Base-by-base conservation (phyloP, 306 rosid genomes). In the Dalbergia oliveri region DNA sequence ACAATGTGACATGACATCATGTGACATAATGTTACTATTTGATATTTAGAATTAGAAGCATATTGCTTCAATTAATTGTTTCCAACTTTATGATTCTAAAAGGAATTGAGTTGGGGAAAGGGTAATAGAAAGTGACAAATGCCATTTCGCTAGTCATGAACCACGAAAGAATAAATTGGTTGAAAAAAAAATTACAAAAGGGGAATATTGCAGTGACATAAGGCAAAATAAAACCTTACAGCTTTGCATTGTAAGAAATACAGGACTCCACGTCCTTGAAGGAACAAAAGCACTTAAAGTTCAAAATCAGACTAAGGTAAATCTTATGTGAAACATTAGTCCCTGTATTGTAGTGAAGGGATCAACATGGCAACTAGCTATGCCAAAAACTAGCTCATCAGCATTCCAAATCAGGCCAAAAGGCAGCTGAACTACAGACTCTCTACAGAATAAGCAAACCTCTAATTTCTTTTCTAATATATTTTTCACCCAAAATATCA, bases 331-430 rank as follows among this genome's bases (percentile, higher is more conserved):
- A 21, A 41, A 41, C 63, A 64, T 33, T 12, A 43, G 72, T 44
- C 34, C 18, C 33, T 2, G 23, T 31, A 58, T 57, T 71, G 66
- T 47, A 67, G 63, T 6, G 68, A 26, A 26, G 31, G 31, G 31
- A 26, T 26, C 3, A 26, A 26, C 31, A 26, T 26, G 31, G 31
- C 31, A 26, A 26, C 31, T 26, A 26, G 31, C 31, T 26, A 26
- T 26, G 31, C 31, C 31, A 26, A 26, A 26, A 56, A 19, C 49
- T 34, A 70, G 12, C 49, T 5, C 31, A 79, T 64, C 59, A 41
- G 61, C 44, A 41, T 63, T 44, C 60, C 33, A 81, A 75, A 79
- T 73, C 49, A 3, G n/a, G 77, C 18, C 18, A 50, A 75, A 56
- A 78, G 44, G 21, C 44, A 61, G 47, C 35, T 34, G 59, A 72